These are phyloP conservation scores for Linnemannia exigua DNA, from an alignment of 192 early-diverging fungal genomes.

Conservation along the genomic window DNA sequence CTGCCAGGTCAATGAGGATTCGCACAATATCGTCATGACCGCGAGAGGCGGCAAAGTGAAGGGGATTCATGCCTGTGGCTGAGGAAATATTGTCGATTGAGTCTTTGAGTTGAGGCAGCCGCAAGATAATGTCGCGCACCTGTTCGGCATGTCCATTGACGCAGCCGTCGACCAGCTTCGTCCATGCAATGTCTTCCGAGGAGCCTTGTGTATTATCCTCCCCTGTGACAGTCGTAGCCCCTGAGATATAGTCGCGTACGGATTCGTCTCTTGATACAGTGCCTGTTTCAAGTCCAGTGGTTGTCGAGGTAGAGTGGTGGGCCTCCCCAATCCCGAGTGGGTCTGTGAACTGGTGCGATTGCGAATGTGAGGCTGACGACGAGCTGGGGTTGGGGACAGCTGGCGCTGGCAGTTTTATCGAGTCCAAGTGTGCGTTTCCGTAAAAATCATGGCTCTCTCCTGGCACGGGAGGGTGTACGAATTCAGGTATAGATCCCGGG, in stretches of 20 bases:
- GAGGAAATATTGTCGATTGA: conserved; percentile 63
- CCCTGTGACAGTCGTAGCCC: conserved; percentile 8
- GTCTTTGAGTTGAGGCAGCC: conserved; percentile 57
- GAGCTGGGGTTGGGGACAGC: conserved; percentile 21
- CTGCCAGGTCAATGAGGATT: conserved; percentile 68
- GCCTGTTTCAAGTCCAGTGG: not conserved
- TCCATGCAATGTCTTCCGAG: conserved; percentile 42
- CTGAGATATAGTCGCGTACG: conserved; percentile 16
- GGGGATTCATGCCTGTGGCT: conserved; percentile 69
- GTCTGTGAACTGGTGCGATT: conserved; percentile 23
- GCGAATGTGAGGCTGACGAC: conserved; percentile 4
- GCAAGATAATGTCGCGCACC: conserved; percentile 56
- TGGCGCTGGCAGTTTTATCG: conserved; percentile 58
- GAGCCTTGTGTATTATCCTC: conserved; percentile 19
- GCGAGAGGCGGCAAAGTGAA: conserved; percentile 73
- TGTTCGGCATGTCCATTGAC: conserved; percentile 28
- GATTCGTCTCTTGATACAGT: conserved; percentile 19
- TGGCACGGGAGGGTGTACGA: conserved; percentile 70
- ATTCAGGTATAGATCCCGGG: conserved; percentile 61
- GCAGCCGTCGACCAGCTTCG: conserved; percentile 31
- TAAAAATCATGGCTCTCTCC: conserved; percentile 71
- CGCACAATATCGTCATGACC: conserved; percentile 70
- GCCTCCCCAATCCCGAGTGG: conserved; percentile 15
- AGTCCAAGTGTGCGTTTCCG: conserved; percentile 65
- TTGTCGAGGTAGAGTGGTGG: not conserved